Conservation (phyloP, 1,284 basidiomycete species). For the Boletus mariae region DNA sequence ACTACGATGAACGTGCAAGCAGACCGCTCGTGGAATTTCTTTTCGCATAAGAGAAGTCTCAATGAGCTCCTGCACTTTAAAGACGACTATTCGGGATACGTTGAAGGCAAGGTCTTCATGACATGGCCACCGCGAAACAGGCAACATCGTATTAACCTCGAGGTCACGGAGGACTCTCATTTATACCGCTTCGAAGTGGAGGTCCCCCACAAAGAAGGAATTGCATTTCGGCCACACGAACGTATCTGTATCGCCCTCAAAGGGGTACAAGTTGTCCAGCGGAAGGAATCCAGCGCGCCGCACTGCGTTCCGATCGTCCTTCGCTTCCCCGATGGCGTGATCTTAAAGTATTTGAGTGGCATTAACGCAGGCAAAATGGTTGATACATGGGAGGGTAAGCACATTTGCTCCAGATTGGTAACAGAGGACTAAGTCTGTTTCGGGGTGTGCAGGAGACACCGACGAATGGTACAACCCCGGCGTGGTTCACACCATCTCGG, state of each 20-base stretch:
- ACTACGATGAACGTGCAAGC: conserved; percentile 13
- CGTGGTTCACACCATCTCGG: conserved; percentile 11
- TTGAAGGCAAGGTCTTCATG: conserved; percentile 43
- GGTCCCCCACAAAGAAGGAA: conserved; percentile 30
- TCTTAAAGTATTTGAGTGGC: conserved; percentile 35
- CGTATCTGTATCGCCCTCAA: conserved; percentile 43
- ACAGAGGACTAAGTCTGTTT: neutral
- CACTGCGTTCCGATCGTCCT: conserved; percentile 37
- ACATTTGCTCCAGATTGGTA: neutral
- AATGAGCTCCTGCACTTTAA: conserved; percentile 19
- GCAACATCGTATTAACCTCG: conserved; percentile 26
- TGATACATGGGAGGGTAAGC: conserved; percentile 42
- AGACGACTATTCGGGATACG: conserved; percentile 32
- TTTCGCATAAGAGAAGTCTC: conserved; percentile 24
- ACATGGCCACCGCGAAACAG: conserved; percentile 35
- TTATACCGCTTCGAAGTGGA: conserved; percentile 37
- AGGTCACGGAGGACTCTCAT: conserved; percentile 20
- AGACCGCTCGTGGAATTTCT: conserved; percentile 11
- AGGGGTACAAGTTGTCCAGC: conserved; percentile 32
- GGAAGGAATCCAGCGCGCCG: conserved; percentile 26
- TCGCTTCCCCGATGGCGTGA: conserved; percentile 38
- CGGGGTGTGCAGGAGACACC: conserved; percentile 9
- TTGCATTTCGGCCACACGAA: conserved; percentile 37
- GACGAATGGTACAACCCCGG: conserved; percentile 31
- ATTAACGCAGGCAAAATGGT: conserved; percentile 27